Evolutionary conservation across 1,139 yeast genomes (phyloP).

Genomic region (Candida dubliniensis): DNA sequence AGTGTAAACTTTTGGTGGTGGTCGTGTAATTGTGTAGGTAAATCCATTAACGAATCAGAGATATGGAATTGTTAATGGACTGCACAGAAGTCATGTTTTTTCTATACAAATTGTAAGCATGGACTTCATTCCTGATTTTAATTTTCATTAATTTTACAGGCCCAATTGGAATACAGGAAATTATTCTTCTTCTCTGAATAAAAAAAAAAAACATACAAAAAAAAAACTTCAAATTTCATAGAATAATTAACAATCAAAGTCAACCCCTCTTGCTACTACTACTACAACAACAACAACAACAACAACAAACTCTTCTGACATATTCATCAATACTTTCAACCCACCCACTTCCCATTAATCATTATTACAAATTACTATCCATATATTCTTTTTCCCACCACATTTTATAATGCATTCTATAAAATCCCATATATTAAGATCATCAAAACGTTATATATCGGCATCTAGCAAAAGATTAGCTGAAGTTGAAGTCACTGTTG

Average conservation of each 20-base stretch:
- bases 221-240: too few species aligned
- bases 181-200: background rate
- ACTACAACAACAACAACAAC: too few species aligned
- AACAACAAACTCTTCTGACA: too few species aligned
- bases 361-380: background rate
- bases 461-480: constrained; percentile 34
- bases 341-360: too few species aligned
- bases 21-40: background rate
- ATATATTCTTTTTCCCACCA: background rate
- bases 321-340: too few species aligned
- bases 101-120: background rate
- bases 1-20: background rate
- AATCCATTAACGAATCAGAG: constrained; percentile 13
- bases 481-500: constrained; percentile 75
- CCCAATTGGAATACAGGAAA: constrained; percentile 3
- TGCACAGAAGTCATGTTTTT: constrained; percentile 7
- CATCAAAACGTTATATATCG: constrained; percentile 32
- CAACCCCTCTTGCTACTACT: too few species aligned
- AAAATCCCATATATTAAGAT: constrained; percentile 27
- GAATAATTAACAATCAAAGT: too few species aligned
- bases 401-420: constrained; percentile 14
- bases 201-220: background rate
- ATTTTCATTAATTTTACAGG: constrained; percentile 1
- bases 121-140: too few species aligned
- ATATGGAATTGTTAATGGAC: constrained; percentile 14